Conservation (phyloP, 768 basidiomycete genomes). For the Rhodotorula diobovata region DNA sequence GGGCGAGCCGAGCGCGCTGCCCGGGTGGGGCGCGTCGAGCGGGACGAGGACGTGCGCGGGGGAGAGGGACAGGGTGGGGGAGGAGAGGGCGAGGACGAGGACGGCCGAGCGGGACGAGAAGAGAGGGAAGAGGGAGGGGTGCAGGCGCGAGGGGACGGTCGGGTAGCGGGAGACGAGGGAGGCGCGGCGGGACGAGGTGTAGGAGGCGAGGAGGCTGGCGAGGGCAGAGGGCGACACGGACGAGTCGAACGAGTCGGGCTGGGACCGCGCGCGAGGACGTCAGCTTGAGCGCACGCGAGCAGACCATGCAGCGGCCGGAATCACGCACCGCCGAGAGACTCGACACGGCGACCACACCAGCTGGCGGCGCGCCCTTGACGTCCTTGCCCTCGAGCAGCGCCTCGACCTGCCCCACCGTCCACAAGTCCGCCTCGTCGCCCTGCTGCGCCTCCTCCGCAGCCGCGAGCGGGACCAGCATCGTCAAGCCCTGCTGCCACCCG, state of each 20-base stretch:
- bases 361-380: conserved; percentile 1
- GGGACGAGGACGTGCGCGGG: conserved; percentile 55
- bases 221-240: background rate
- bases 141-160: conserved; percentile 57
- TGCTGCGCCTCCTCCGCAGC: conserved; percentile 47
- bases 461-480: conserved; percentile 52
- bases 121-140: conserved; percentile 69
- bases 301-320: background rate
- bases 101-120: conserved; percentile 69
- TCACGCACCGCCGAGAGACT: background rate
- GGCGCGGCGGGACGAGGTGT: background rate
- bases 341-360: background rate
- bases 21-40: conserved; percentile 55
- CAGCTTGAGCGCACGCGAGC: background rate
- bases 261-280: background rate
- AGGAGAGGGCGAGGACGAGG: conserved; percentile 57
- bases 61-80: conserved; percentile 64
- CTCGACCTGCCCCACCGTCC: conserved; percentile 20
- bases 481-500: conserved; percentile 55
- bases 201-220: background rate
- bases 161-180: conserved; percentile 41
- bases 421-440: background rate
- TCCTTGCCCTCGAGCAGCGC: conserved; percentile 24
- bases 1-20: conserved; percentile 62
- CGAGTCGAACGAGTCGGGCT: background rate